Evolutionary conservation across 2,329 filamentous ascomycete species (phyloP).

Genomic region (Penicillium sp.): DNA sequence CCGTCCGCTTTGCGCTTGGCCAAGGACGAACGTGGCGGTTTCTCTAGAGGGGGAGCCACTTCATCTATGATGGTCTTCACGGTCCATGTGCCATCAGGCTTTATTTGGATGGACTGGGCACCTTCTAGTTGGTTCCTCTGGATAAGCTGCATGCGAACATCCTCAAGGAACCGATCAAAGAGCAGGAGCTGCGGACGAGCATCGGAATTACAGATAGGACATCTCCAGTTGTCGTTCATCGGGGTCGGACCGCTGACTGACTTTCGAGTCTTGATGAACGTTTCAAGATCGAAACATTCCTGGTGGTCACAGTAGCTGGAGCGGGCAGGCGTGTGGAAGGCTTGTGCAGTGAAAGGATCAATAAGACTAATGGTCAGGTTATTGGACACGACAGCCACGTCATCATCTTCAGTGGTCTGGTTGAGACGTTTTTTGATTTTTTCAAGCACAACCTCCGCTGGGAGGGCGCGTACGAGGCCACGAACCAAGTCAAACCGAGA

Average conservation of each 20-base stretch:
- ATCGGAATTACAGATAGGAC: constrained; percentile 77
- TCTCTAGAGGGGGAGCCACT: neutral
- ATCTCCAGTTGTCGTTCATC: constrained; percentile 67
- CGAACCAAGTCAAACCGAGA: constrained; percentile 43
- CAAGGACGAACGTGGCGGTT: neutral
- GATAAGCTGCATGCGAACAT: constrained; percentile 60
- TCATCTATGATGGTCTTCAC: constrained; percentile 42
- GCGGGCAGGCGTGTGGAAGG: constrained; percentile 72
- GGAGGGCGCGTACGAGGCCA: constrained; percentile 40
- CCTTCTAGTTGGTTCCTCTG: constrained; percentile 49
- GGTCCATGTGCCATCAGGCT: constrained; percentile 65
- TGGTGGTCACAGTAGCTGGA: constrained; percentile 69
- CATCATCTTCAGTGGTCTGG: constrained; percentile 53
- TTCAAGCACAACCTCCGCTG: constrained; percentile 52
- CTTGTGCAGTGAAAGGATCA: constrained; percentile 64
- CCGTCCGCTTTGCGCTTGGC: constrained; percentile 15
- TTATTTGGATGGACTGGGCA: constrained; percentile 62
- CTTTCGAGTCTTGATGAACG: constrained; percentile 68
- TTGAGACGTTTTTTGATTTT: constrained; percentile 57
- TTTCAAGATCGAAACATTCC: constrained; percentile 88
- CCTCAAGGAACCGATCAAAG: constrained; percentile 70
- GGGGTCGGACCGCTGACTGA: constrained; percentile 46
- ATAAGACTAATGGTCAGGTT: constrained; percentile 62
- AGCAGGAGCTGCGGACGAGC: constrained; percentile 70
- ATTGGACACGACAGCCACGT: constrained; percentile 59